Percentiles rank a stretch among this genome's conserved stretches.
Evolutionary conservation across 2,329 filamentous ascomycete genomes (phyloP).

Genomic region (Ophiostoma australiae): DNA sequence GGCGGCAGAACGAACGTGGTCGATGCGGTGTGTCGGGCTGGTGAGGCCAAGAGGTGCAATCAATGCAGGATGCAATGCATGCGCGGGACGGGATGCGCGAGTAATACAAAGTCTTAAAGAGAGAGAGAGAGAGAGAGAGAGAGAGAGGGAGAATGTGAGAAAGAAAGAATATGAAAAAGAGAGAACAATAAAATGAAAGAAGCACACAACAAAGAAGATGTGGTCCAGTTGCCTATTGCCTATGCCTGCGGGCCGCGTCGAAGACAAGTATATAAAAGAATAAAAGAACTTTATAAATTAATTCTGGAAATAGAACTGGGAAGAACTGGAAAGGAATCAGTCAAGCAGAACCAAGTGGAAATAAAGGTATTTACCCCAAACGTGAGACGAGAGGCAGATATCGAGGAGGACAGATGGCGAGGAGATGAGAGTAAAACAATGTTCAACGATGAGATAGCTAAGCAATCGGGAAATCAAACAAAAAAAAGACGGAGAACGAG

Average conservation of each 20-base stretch:
- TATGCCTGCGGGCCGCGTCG: neutral
- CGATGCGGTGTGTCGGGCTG: constrained; percentile 1
- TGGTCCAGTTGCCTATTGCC: neutral
- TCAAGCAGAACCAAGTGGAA: neutral
- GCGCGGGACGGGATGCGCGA: neutral
- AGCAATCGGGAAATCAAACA: neutral
- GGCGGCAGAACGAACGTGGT: neutral
- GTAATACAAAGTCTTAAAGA: neutral
- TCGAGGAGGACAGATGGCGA: neutral
- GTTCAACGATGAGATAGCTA: neutral
- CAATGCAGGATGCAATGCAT: constrained; percentile 7
- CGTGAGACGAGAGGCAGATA: neutral
- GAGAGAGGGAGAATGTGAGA: neutral
- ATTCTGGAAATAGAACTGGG: neutral
- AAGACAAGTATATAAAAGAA: neutral
- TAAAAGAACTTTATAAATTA: neutral
- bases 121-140: neutral
- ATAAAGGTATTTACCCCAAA: neutral
- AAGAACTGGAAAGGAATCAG: neutral
- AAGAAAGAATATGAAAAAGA: neutral
- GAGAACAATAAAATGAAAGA: neutral
- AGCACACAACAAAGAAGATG: neutral
- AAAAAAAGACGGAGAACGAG: neutral
- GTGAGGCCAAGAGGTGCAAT: neutral
- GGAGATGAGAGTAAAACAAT: neutral